Percentiles rank a stretch among this genome's conserved stretches.
Conservation (phyloP, 169 alveolate species). For the Eimeria falciformis region DNA sequence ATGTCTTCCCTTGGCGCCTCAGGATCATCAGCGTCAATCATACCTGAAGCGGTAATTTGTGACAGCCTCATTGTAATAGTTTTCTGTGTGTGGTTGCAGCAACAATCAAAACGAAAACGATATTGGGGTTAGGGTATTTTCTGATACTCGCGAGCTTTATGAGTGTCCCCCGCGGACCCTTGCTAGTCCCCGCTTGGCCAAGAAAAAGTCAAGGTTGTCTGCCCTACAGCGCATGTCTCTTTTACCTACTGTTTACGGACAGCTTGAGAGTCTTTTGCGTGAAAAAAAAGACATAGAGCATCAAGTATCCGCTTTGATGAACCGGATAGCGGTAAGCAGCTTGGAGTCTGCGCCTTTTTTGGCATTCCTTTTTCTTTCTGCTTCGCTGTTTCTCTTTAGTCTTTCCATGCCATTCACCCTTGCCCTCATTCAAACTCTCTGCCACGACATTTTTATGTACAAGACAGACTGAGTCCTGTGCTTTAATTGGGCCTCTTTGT, state of each 20-base stretch:
- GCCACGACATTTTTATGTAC: no score
- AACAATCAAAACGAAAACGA: no score
- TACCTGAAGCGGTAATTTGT: no score
- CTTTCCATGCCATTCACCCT: neutral
- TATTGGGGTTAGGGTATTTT: neutral
- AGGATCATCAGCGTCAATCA: no score
- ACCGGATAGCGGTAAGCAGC: conserved; percentile 50
- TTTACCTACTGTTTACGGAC: conserved; percentile 20
- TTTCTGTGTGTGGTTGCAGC: no score
- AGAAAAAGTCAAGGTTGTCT: neutral
- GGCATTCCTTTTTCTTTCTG: neutral
- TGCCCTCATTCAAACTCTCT: no score
- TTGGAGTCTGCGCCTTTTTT: no score
- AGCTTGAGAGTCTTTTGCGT: conserved; percentile 5
- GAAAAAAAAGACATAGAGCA: conserved; percentile 6
- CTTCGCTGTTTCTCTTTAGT: neutral
- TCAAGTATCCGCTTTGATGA: conserved; percentile 25
- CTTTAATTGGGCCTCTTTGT: neutral
- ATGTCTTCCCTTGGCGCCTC: no score
- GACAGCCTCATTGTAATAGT: no score
- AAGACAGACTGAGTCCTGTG: neutral
- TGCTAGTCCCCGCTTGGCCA: neutral
- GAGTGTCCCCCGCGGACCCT: neutral
- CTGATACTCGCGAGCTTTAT: neutral
- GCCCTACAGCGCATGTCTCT: conserved; percentile 10